Conservation (phyloP, 139 green algal genomes). For the Auxenochlorella protothecoides region DNA sequence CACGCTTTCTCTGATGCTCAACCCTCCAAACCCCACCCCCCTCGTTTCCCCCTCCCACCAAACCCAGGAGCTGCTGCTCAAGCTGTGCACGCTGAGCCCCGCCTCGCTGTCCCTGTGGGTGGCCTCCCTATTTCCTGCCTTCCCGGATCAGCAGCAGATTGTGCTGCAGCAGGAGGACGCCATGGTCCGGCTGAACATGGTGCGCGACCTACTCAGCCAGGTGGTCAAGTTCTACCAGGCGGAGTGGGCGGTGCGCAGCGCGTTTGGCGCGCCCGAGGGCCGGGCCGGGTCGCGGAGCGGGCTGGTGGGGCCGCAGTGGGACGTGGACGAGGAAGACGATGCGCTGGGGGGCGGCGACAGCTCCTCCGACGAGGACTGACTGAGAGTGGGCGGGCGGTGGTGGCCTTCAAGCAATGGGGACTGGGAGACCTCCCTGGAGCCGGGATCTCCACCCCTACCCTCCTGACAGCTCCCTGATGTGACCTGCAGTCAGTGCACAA, state of each 20-base stretch:
- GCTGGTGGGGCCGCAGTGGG: too few species aligned
- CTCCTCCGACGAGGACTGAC: too few species aligned
- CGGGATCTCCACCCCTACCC: too few species aligned
- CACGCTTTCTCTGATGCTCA: not conserved
- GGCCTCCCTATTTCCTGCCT: slow-evolving; percentile 26
- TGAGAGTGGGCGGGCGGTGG: too few species aligned
- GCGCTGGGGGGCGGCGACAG: too few species aligned
- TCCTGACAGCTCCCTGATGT: too few species aligned
- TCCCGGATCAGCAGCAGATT: slow-evolving; percentile 21
- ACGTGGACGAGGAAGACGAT: too few species aligned
- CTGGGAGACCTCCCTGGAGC: too few species aligned
- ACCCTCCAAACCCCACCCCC: not conserved
- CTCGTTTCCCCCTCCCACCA: not conserved
- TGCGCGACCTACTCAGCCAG: slow-evolving; percentile 12
- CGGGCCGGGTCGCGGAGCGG: too few species aligned
- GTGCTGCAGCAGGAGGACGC: slow-evolving; percentile 25
- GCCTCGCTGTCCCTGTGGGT: slow-evolving; percentile 31
- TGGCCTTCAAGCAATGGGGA: too few species aligned
- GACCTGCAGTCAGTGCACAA: too few species aligned
- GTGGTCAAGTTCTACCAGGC: slow-evolving; percentile 22
- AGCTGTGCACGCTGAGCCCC: slow-evolving; percentile 19
- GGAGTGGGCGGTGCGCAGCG: slow-evolving; percentile 13
- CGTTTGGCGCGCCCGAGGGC: slow-evolving; percentile 1
- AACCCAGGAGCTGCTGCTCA: not conserved
- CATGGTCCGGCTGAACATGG: slow-evolving; percentile 13